phyloP scores from a whole-genome alignment of 2,329 filamentous ascomycete genomes.

The Botryotinia globosa region DNA sequence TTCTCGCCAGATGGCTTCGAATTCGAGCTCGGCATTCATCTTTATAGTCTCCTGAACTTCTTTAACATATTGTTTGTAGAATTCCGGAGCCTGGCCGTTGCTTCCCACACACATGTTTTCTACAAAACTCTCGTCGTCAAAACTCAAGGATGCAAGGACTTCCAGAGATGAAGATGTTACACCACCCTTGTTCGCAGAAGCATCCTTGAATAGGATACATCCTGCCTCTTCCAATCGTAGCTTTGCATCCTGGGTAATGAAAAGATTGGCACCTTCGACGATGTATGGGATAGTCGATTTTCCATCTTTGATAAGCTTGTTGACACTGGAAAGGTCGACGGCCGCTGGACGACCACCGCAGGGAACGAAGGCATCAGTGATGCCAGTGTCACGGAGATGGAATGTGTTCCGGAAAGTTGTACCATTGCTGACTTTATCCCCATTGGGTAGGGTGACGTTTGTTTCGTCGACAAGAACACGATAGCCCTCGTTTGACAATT shows the following conservation, averaged over 20 bases:
- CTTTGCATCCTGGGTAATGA: conserved; percentile 98
- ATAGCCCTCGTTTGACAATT: conserved; percentile 85
- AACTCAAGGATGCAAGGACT: conserved; percentile 89
- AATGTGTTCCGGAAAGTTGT: conserved; percentile 97
- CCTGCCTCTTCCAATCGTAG: conserved; percentile 92
- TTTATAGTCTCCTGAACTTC: conserved; percentile 88
- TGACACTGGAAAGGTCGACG: conserved; percentile 85
- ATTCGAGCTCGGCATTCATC: conserved; percentile 88
- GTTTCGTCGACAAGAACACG: conserved; percentile 88
- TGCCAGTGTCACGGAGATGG: conserved; percentile 75
- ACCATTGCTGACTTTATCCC: conserved; percentile 85
- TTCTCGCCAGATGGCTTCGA: conserved; percentile 97
- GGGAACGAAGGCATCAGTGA: conserved; percentile 88
- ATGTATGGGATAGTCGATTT: conserved; percentile 89
- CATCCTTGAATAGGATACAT: conserved; percentile 94
- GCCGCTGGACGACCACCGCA: conserved; percentile 96
- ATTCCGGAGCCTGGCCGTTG: conserved; percentile 75
- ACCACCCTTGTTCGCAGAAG: conserved; percentile 96
- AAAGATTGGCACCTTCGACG: conserved; percentile 95
- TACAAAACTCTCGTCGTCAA: conserved; percentile 84
- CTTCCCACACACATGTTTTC: conserved; percentile 89
- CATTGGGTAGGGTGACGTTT: conserved; percentile 81
- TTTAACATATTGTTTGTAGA: conserved; percentile 91
- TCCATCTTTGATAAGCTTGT: conserved; percentile 84
- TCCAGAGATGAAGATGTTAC: conserved; percentile 97